phyloP scores from a whole-genome alignment of 2,329 filamentous ascomycete species.

The Aspergillus thermomutatus region DNA sequence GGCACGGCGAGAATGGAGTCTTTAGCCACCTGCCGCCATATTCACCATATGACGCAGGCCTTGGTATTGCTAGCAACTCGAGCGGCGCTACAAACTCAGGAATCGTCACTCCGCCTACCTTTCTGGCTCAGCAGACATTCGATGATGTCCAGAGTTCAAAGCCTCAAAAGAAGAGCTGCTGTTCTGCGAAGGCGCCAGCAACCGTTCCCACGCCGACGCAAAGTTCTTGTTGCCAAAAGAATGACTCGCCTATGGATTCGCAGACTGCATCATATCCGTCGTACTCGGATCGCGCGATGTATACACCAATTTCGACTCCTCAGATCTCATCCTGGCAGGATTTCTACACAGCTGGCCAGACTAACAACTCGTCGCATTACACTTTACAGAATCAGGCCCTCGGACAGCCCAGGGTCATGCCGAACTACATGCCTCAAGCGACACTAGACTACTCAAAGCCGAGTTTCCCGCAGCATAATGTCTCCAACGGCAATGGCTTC shows the following conservation, averaged over 20 bases:
- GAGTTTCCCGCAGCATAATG: slow-evolving; percentile 11
- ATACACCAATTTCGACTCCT: slow-evolving; percentile 11
- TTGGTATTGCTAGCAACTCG: slow-evolving; percentile 1
- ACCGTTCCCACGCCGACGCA: slow-evolving; percentile 7
- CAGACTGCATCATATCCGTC: slow-evolving; percentile 4
- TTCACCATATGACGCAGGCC: slow-evolving; percentile 4
- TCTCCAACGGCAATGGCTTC: slow-evolving; percentile 14
- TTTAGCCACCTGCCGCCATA: slow-evolving; percentile 10
- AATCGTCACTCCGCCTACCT: not conserved
- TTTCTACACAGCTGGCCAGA: slow-evolving; percentile 12
- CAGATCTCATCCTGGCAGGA: slow-evolving; percentile 23
- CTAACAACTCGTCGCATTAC: slow-evolving; percentile 15
- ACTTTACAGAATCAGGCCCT: slow-evolving; percentile 8
- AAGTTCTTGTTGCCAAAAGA: slow-evolving; percentile 30
- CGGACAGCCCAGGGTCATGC: slow-evolving; percentile 12
- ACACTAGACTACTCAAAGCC: slow-evolving; percentile 7
- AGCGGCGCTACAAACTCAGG: not conserved
- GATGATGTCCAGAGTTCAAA: not conserved
- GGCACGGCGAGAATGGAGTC: slow-evolving; percentile 18
- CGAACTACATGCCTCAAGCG: slow-evolving; percentile 14
- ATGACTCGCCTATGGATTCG: slow-evolving; percentile 1
- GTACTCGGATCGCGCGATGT: slow-evolving; percentile 12
- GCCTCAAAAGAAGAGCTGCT: slow-evolving; percentile 20
- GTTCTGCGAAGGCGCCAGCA: slow-evolving; percentile 20
- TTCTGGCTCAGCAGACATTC: not conserved